phyloP scores from a whole-genome alignment of 495 filamentous ascomycete species.

The Astrothelium macrocarpum region DNA sequence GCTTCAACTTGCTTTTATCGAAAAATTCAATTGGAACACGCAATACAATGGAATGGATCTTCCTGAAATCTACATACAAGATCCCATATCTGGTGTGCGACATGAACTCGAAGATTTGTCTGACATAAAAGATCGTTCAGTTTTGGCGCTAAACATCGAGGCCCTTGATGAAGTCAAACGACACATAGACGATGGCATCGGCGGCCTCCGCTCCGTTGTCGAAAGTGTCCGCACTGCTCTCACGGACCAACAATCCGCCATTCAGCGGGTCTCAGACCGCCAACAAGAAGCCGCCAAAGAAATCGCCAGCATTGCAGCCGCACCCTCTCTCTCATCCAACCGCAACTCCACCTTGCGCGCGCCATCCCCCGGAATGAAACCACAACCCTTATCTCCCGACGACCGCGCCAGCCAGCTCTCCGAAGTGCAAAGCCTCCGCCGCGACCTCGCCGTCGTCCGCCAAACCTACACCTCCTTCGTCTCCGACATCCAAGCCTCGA shows the following conservation, averaged over 20 bases:
- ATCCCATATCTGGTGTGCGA: slow-evolving; percentile 84
- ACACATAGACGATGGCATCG: slow-evolving; percentile 88
- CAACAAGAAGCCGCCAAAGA: slow-evolving; percentile 89
- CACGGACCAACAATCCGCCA: slow-evolving; percentile 64
- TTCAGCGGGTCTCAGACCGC: slow-evolving; percentile 82
- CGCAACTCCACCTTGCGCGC: slow-evolving; percentile 15
- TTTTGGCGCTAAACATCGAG: slow-evolving; percentile 89
- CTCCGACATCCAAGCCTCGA: slow-evolving; percentile 76
- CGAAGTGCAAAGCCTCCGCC: slow-evolving; percentile 73
- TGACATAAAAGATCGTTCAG: slow-evolving; percentile 93
- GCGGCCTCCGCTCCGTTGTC: slow-evolving; percentile 66
- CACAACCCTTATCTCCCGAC: slow-evolving; percentile 14
- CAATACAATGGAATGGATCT: slow-evolving; percentile 87
- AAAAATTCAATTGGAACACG: slow-evolving; percentile 97
- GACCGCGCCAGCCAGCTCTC: slow-evolving; percentile 48
- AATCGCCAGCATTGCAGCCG: slow-evolving; percentile 68
- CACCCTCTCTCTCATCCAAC: slow-evolving; percentile 35
- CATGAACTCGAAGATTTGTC: slow-evolving; percentile 89
- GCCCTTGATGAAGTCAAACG: slow-evolving; percentile 92
- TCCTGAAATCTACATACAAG: slow-evolving; percentile 96
- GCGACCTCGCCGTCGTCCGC: slow-evolving; percentile 83
- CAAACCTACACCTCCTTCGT: slow-evolving; percentile 90
- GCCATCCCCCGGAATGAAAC: slow-evolving; percentile 12
- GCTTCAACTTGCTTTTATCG: slow-evolving; percentile 94
- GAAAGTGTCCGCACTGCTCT: slow-evolving; percentile 71